Evolutionary conservation across 768 basidiomycete species (phyloP), one percentile per base, ranked within the genome.

Genomic region (Trametes cinnabarina): DNA sequence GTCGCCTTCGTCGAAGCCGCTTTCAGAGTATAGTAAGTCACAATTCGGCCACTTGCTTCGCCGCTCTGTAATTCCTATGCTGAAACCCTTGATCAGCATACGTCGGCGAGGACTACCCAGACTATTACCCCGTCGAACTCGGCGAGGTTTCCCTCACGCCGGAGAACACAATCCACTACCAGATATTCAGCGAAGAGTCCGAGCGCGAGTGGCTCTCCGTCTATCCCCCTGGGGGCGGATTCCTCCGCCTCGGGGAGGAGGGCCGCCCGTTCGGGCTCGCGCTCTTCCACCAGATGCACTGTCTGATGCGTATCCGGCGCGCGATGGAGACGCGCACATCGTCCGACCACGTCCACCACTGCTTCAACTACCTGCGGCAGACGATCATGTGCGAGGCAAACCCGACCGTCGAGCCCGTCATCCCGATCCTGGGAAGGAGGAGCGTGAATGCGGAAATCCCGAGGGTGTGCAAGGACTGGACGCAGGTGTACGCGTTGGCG

Each of bases 111-210:
- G 53, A 55, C 46, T 55, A 35, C 20, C 53, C 53, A 14, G 17
- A 10, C 14, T 35, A 47, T 34, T 39, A 46, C 34, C 43, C 42
- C 10, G 2, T 46, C 30, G 53, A 55, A 42, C 30, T 46, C 12
- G 42, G 37, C 5, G 43, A 20, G 1, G 53, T 55, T n/a, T 34
- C 42, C 1, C 60, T 65, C 19, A 59, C 60, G 6, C 49, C 70
- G 12, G 72, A 75, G 58, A 70, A 75, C 58, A 70, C 65, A 30
- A 57, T 63, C 3, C 73, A 70, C 48, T 75, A 72, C 55, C 52
- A 60, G 1, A 47, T 72, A 11, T 39, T 55, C 14, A 61, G 61
- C 4, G 40, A 42, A 17, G 63, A 65, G 17, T 64, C 70, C 4
- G 68, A 67, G 40, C 51, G 54, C 3, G 68, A 73, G 46, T 76